Evolutionary conservation across 495 filamentous ascomycete genomes (phyloP), one percentile per base, ranked within the genome.

Genomic region (Xylaria scruposa): DNA sequence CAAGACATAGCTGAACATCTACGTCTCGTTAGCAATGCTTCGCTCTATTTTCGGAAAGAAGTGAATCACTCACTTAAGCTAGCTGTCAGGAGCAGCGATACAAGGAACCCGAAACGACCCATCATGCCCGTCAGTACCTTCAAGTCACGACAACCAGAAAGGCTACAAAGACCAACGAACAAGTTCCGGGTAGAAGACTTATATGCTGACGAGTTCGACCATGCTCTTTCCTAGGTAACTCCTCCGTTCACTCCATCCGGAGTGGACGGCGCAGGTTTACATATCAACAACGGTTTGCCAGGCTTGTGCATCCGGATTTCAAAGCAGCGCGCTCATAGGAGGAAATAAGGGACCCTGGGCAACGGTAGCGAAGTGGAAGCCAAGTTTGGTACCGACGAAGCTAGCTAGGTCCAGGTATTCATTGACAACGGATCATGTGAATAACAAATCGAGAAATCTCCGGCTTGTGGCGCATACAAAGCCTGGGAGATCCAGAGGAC

Each of bases 1-100:
- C 71, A 44, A 75, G 53, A 66, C 77, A 78, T 74, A 69, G 67
- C 60, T 70, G 73, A 67, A 74, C 13, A 70, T 77, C 77, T 78
- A 46, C 26, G 26, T 53, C 15, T 59, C 24, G 44, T 78, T 68
- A 78, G 73, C 47, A 69, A 68, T 65, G 13, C 5, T 26, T 36
- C 7, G 46, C 51, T 49, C 26, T 26, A 42, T 9, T 53, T 17
- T 2, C 15, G 29, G 31, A 21, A 40, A 42, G 33, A n/a, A 38
- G 47, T 15, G n/a, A 33, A 73, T 69, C 56, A 33, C 76, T 69
- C 56, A 76, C 76, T 72, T 47, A 75, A 69, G 65, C 71, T 60
- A 19, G 72, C 67, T 75, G 69, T 47, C 53, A 78, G 72, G 24
- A 78, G 71, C 70, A 76, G 68, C 51, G 76, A 38, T 44, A 17